Evolutionary conservation across 805 yeast species (phyloP).

Genomic region (Lachancea nothofagi): DNA sequence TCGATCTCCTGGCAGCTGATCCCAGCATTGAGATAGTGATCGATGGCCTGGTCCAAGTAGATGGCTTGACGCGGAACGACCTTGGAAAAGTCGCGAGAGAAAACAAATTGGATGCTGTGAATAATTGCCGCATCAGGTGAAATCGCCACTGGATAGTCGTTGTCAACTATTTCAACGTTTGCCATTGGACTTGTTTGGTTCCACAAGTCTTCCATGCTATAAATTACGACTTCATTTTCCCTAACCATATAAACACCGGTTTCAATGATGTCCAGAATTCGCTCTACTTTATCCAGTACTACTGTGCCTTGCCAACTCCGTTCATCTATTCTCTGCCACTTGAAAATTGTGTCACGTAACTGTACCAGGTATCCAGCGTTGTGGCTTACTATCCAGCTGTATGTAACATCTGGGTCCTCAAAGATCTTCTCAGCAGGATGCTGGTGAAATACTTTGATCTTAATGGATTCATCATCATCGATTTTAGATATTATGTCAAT

Average conservation of each 20-base stretch:
- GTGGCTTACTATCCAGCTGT: constrained; percentile 25
- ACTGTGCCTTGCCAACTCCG: constrained; percentile 18
- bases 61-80: constrained; percentile 24
- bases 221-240: constrained; percentile 15
- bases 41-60: constrained; percentile 28
- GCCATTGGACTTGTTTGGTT: constrained; percentile 14
- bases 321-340: constrained; percentile 12
- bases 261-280: constrained; percentile 23
- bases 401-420: constrained; percentile 4
- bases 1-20: constrained; percentile 19
- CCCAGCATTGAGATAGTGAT: constrained; percentile 14
- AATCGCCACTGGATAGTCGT: constrained; percentile 26
- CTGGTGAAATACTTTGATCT: constrained; percentile 22
- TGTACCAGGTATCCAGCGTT: constrained; percentile 25
- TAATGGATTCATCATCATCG: constrained; percentile 21
- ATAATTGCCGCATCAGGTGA: constrained; percentile 28
- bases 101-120: constrained; percentile 26
- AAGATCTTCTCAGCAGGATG: constrained; percentile 12
- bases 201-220: constrained; percentile 25
- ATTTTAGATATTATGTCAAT: constrained; percentile 28
- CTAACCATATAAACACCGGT: constrained; percentile 23
- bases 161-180: constrained; percentile 21
- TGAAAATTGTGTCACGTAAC: constrained; percentile 18
- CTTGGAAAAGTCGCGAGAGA: constrained; percentile 17
- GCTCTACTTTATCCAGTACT: constrained; percentile 24